A percentile compares a stretch with the other conserved stretches of the same genome.
These are phyloP conservation scores for Blastocystis sp. DNA, from an alignment of 352 stramenopile genomes.

Conservation along the genomic window DNA sequence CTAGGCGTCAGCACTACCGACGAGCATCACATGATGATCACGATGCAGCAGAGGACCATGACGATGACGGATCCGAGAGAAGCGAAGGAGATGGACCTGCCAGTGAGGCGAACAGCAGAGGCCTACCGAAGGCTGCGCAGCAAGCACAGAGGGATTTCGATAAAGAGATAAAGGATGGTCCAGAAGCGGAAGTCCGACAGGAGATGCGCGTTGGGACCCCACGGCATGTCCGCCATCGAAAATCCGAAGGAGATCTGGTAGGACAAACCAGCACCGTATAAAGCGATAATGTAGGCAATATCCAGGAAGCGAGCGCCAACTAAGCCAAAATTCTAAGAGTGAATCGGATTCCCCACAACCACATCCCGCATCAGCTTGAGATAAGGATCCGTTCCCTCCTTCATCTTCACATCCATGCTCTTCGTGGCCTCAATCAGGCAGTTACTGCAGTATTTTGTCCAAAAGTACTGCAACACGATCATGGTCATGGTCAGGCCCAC, in stretches of 20 bases:
- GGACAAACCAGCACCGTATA: constrained; percentile 42
- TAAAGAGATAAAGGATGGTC: constrained; percentile 29
- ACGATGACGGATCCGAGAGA: constrained; percentile 46
- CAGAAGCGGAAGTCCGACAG: constrained; percentile 38
- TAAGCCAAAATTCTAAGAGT: constrained; percentile 8
- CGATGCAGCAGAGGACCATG: constrained; percentile 51
- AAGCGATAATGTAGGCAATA: constrained; percentile 42
- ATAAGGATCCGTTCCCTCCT: constrained; percentile 46
- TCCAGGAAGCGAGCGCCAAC: constrained; percentile 15
- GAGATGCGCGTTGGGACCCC: not conserved
- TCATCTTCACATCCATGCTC: constrained; percentile 28
- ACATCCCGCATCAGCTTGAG: constrained; percentile 29
- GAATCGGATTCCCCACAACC: not conserved
- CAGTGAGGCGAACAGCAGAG: not conserved
- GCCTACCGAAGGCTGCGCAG: constrained; percentile 16
- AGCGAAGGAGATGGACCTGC: constrained; percentile 31
- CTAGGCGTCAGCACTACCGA: not conserved
- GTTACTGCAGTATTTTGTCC: constrained; percentile 51
- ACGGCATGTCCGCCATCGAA: constrained; percentile 48
- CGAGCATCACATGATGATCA: constrained; percentile 24
- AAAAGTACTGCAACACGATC: constrained; percentile 45
- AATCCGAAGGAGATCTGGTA: constrained; percentile 56
- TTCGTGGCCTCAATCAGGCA: constrained; percentile 20
- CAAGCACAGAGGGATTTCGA: constrained; percentile 46
- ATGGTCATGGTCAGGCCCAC: constrained; percentile 19